phyloP scores from a whole-genome alignment of 2,329 filamentous ascomycete species.

The Alternaria arborescens region DNA sequence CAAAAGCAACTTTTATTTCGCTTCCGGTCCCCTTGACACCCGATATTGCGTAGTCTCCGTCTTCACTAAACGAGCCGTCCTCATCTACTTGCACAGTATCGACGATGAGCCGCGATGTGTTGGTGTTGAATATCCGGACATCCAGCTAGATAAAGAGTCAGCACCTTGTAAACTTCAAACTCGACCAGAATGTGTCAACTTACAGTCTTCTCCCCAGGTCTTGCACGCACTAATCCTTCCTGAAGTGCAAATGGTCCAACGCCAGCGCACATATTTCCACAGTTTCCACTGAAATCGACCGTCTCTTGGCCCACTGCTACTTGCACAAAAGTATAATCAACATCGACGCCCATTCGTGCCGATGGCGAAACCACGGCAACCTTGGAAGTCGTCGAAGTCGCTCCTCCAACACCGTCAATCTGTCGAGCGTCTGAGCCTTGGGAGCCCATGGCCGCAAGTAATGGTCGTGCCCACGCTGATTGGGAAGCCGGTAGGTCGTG shows the following conservation, averaged over 20 bases:
- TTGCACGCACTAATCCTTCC: constrained; percentile 56
- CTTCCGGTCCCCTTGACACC: too few species aligned
- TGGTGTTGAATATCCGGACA: too few species aligned
- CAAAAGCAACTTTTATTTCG: too few species aligned
- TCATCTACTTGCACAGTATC: too few species aligned
- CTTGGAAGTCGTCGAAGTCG: constrained; percentile 73
- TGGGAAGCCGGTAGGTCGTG: constrained; percentile 61
- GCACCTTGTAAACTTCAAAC: too few species aligned
- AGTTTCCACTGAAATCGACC: constrained; percentile 75
- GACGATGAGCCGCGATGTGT: too few species aligned
- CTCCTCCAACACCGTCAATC: constrained; percentile 74
- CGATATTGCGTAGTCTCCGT: too few species aligned
- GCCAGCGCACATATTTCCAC: constrained; percentile 74
- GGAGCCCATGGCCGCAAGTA: constrained; percentile 68
- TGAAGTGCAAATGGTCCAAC: constrained; percentile 72
- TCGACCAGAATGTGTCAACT: constrained; percentile 12
- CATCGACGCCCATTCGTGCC: constrained; percentile 57
- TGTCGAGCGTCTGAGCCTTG: constrained; percentile 73
- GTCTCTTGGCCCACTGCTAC: constrained; percentile 68
- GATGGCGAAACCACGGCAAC: constrained; percentile 69
- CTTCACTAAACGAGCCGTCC: too few species aligned
- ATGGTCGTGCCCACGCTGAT: constrained; percentile 49
- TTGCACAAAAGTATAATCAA: constrained; percentile 76
- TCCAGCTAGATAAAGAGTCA: too few species aligned
- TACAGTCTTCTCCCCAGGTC: constrained; percentile 33